Conservation (phyloP, 1,284 basidiomycete genomes). For the Cutaneotrichosporon sp. region DNA sequence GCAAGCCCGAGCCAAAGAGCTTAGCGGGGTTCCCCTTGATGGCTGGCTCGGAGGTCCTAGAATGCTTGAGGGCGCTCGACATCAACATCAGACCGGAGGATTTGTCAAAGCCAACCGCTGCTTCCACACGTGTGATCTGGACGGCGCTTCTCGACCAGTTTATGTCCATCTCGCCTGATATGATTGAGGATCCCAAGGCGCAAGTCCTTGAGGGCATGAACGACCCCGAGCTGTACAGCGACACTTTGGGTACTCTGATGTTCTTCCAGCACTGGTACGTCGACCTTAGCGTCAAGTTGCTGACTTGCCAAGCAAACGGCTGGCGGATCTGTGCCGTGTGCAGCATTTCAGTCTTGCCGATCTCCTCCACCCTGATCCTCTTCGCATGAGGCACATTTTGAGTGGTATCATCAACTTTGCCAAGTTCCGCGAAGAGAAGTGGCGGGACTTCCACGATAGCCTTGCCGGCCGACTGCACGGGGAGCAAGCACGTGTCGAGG, state of each 20-base stretch:
- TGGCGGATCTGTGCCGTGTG: constrained; percentile 68
- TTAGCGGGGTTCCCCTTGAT: constrained; percentile 37
- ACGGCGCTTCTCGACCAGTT: constrained; percentile 61
- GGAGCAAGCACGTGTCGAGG: background rate
- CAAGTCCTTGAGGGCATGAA: constrained; percentile 53
- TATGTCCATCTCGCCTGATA: constrained; percentile 59
- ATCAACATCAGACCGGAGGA: constrained; percentile 61
- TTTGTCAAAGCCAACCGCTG: constrained; percentile 61
- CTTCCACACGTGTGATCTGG: constrained; percentile 57
- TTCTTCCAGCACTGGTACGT: constrained; percentile 63
- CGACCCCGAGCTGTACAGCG: constrained; percentile 58
- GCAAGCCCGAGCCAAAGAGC: constrained; percentile 20
- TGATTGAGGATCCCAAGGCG: constrained; percentile 59
- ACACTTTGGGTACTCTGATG: constrained; percentile 58
- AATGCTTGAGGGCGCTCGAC: constrained; percentile 36
- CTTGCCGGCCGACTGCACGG: constrained; percentile 9
- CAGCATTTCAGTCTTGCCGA: constrained; percentile 72
- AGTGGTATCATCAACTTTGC: constrained; percentile 89
- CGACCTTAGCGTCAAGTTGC: too few relatives aligned
- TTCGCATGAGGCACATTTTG: constrained; percentile 65
- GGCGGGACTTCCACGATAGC: constrained; percentile 21
- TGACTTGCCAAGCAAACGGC: constrained; percentile 31
- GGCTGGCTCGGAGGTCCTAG: constrained; percentile 21
- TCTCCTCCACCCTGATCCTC: constrained; percentile 63
- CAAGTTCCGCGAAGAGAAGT: constrained; percentile 60